Percentiles rank a stretch among this genome's conserved stretches.
Evolutionary conservation across 768 basidiomycete genomes (phyloP).

Genomic region (Mrakia frigida): DNA sequence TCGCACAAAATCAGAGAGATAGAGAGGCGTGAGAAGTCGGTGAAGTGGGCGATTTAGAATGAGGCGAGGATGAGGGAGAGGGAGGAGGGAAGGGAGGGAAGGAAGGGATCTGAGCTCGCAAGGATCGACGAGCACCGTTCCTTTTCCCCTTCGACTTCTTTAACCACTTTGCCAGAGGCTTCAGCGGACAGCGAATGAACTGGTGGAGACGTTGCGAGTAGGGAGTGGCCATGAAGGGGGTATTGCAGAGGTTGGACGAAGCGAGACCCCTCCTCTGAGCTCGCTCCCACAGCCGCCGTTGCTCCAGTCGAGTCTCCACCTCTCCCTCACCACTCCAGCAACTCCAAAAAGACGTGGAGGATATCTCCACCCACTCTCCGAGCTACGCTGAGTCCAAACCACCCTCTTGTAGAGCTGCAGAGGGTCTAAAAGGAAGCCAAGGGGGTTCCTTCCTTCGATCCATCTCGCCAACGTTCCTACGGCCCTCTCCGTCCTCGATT

Average conservation of each 20-base stretch:
- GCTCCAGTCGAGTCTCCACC: neutral
- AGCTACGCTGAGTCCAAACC: too few species aligned
- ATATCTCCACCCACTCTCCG: too few species aligned
- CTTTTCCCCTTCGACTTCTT: neutral
- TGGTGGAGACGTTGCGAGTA: too few species aligned
- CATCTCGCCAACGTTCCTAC: slow-evolving; percentile 17
- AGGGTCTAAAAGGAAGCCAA: too few species aligned
- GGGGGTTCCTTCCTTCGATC: neutral
- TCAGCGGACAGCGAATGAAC: neutral
- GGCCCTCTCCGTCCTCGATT: neutral
- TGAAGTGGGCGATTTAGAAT: neutral
- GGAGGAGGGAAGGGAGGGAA: neutral
- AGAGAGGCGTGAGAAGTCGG: too few species aligned
- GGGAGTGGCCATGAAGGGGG: too few species aligned
- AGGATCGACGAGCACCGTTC: neutral
- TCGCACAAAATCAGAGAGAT: neutral
- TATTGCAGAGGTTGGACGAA: neutral
- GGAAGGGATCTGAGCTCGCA: neutral
- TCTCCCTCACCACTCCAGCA: too few species aligned
- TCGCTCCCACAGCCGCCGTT: neutral
- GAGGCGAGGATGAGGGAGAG: neutral
- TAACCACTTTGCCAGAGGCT: neutral
- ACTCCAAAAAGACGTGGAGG: too few species aligned
- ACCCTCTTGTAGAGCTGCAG: too few species aligned
- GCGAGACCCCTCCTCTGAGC: neutral